A percentile compares a stretch with the other conserved stretches of the same genome.
These are phyloP conservation scores for Volvox reticuliferus DNA, from an alignment of 139 green algal genomes.

Conservation along the genomic window DNA sequence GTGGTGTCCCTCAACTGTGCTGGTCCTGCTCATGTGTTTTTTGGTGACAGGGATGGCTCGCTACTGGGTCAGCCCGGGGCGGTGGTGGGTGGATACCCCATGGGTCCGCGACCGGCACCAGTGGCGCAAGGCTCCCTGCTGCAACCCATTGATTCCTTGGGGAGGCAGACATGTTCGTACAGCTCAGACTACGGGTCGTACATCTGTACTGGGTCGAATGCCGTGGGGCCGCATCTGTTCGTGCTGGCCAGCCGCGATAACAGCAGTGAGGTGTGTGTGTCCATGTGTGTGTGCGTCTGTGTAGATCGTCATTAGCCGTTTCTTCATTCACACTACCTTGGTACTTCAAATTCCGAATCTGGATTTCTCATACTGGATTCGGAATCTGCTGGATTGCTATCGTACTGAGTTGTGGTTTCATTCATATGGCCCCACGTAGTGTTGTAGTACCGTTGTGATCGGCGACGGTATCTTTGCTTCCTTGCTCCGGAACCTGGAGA, in stretches of 20 bases:
- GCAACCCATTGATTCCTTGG: neutral
- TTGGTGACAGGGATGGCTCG: slow-evolving; percentile 61
- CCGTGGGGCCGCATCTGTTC: slow-evolving; percentile 51
- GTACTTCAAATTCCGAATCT: no score
- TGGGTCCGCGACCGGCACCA: neutral
- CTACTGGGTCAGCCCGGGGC: neutral
- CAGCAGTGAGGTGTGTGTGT: slow-evolving; percentile 50
- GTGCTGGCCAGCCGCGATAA: slow-evolving; percentile 63
- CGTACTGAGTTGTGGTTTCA: neutral
- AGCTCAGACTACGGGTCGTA: neutral
- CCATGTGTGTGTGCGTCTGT: no score
- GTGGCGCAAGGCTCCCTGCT: neutral
- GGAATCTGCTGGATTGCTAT: neutral
- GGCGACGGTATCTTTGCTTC: no score
- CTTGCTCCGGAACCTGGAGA: no score
- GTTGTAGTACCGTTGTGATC: neutral
- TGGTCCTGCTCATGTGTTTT: slow-evolving; percentile 60
- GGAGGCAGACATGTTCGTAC: neutral
- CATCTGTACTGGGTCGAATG: neutral
- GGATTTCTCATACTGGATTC: no score
- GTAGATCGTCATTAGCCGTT: no score
- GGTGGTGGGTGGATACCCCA: neutral
- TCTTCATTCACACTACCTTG: no score
- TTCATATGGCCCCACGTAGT: neutral
- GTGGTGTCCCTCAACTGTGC: slow-evolving; percentile 65